Percentiles rank a stretch among this genome's conserved stretches.
phyloP scores from a whole-genome alignment of 2,329 filamentous ascomycete genomes.

The Macrophomina tecta region DNA sequence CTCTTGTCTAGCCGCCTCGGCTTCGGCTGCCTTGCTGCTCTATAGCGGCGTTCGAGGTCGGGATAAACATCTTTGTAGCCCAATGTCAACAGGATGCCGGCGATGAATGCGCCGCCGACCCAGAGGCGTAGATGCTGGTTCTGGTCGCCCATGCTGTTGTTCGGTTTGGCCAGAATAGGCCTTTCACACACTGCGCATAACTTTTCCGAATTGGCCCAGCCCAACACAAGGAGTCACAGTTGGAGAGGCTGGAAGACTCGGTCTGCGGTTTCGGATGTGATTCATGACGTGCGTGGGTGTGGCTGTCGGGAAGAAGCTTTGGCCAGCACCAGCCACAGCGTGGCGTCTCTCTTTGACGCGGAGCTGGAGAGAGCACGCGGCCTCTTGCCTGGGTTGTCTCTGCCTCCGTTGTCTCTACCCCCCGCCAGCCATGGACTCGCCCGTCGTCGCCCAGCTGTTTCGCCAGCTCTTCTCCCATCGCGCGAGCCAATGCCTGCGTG shows the following conservation, averaged over 20 bases:
- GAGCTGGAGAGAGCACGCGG: slow-evolving; percentile 25
- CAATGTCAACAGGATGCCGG: slow-evolving; percentile 76
- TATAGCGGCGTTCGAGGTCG: slow-evolving; percentile 71
- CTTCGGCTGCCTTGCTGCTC: slow-evolving; percentile 45
- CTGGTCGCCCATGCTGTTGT: slow-evolving; percentile 15
- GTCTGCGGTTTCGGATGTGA: background rate
- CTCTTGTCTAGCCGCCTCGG: slow-evolving; percentile 35
- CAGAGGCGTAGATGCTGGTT: slow-evolving; percentile 58
- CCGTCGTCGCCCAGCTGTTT: slow-evolving; percentile 77
- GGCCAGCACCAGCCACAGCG: slow-evolving; percentile 33
- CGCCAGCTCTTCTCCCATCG: slow-evolving; percentile 79
- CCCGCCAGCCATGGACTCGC: slow-evolving; percentile 73
- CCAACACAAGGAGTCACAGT: background rate
- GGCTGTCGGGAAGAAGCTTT: slow-evolving; percentile 26
- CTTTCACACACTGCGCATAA: background rate
- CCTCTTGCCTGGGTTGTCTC: slow-evolving; percentile 3
- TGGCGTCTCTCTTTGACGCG: slow-evolving; percentile 15
- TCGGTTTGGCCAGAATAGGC: background rate
- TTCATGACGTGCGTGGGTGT: slow-evolving; percentile 10
- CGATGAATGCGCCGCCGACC: slow-evolving; percentile 73
- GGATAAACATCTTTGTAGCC: slow-evolving; percentile 82
- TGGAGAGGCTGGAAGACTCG: background rate
- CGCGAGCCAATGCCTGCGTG: slow-evolving; percentile 26
- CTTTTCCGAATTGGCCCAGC: background rate
- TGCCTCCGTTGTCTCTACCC: slow-evolving; percentile 13